Evolutionary conservation across 2,329 filamentous ascomycete species (phyloP), one percentile per base, ranked within the genome.

Genomic region (Aspergillus uvarum): DNA sequence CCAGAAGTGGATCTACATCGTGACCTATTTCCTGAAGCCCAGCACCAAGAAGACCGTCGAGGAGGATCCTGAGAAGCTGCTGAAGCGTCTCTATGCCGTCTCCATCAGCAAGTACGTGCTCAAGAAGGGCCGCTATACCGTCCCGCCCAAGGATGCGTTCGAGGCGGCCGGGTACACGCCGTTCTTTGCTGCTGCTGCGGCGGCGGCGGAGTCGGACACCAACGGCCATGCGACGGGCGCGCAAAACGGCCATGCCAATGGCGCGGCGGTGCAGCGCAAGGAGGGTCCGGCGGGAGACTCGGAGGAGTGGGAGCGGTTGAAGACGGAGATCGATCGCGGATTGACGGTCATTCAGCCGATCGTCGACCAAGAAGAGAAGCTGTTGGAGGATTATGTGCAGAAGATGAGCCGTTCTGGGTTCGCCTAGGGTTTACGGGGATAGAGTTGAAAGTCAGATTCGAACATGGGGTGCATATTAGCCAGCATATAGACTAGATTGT

Each of bases 81-180:
- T 85, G 72, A 86, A 83, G 75, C 85, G 84, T 64, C 82, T 92
- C 35, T 83, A 87, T 64, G 90, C 89, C 1, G 87, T 87, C 0
- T 87, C 87, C 1, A 77, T 92, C 52, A 87, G 84, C 78, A 91
- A 91, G 77, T 92, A 92, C 73, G 89, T 92, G 49, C 86, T 90
- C 73, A 92, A 92, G 79, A 80, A 90, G 54, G 89, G 89, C 1
- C 82, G 92, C 26, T 82, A 92, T 68, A 96, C 93, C 0, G 85
- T 96, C 6, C 88, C 93, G 66, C 92, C 93, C 0, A 88, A 91
- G 63, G 81, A 89, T 44, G 81, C 92, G 2, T 81, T 96, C 21
- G 80, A 84, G 50, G 85, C 87, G 31, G 88, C 87, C 42, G 85
- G 87, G 0, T 78, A 96, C 73, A 78, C 96, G 51, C 93, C 93